These are phyloP conservation scores for Flaveria bidentis DNA, from an alignment of 129 eudicot species.

Conservation along the genomic window DNA sequence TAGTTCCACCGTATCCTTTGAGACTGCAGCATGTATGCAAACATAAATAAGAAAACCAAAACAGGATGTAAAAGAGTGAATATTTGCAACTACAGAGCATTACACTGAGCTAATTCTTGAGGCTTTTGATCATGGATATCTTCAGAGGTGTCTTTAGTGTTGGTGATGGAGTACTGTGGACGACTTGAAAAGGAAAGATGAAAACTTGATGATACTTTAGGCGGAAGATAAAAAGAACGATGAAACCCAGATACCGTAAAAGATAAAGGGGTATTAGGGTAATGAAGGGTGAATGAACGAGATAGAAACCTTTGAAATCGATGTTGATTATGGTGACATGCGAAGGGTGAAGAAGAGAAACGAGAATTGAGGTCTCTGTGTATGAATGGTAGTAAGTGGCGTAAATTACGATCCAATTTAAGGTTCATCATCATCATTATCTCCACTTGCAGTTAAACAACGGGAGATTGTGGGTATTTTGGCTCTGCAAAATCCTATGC, in stretches of 20 bases:
- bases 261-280: background rate
- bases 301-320: slow-evolving; percentile 15
- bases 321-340: slow-evolving; percentile 9
- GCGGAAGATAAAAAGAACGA: slow-evolving; percentile 1
- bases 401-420: slow-evolving; percentile 18
- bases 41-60: background rate
- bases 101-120: slow-evolving; percentile 20
- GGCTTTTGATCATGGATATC: slow-evolving; percentile 17
- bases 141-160: slow-evolving; percentile 18
- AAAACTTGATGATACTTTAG: slow-evolving; percentile 21
- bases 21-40: slow-evolving; percentile 29
- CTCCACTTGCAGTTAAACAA: background rate
- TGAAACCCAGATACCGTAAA: slow-evolving; percentile 15
- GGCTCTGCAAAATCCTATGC: background rate
- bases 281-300: slow-evolving; percentile 11
- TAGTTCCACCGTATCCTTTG: slow-evolving; percentile 52
- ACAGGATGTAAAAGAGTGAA: background rate
- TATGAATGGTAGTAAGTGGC: slow-evolving; percentile 14
- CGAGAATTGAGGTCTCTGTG: background rate
- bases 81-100: background rate
- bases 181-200: slow-evolving; percentile 11
- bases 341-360: background rate
- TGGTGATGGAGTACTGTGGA: slow-evolving; percentile 16
- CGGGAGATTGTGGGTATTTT: no score
- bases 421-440: slow-evolving; percentile 31